Conservation (phyloP, 2,329 filamentous ascomycete genomes). For the Aspergillus quadrilineatus region DNA sequence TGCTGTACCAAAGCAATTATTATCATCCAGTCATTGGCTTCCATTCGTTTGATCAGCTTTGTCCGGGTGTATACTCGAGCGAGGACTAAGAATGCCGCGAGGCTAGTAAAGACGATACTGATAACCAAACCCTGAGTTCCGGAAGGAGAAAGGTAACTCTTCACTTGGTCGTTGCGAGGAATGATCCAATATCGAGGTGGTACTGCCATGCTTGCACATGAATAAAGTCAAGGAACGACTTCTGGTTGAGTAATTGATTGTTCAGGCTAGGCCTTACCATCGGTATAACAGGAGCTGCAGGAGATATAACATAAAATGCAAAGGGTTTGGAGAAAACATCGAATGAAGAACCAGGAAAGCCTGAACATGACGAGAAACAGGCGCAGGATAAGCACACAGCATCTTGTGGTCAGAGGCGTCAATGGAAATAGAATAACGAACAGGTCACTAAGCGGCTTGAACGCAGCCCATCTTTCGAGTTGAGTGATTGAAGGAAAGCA, state of each 20-base stretch:
- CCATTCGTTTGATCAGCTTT: constrained; percentile 32
- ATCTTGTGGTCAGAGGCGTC: background rate
- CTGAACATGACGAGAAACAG: background rate
- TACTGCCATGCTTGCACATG: constrained; percentile 20
- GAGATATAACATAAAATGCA: background rate
- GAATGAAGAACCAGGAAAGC: background rate
- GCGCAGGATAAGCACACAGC: background rate
- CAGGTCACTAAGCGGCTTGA: constrained; percentile 12
- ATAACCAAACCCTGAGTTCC: constrained; percentile 28
- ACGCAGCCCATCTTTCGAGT: constrained; percentile 22
- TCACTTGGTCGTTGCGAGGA: constrained; percentile 19
- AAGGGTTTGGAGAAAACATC: background rate
- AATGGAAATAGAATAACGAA: constrained; percentile 13
- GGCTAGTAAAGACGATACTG: constrained; percentile 33
- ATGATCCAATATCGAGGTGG: constrained; percentile 19
- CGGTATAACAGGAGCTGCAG: background rate
- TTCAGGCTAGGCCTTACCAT: background rate
- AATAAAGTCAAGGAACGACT: background rate
- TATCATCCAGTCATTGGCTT: constrained; percentile 40
- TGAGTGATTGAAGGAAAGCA: constrained; percentile 18
- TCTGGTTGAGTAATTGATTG: background rate
- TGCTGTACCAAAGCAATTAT: constrained; percentile 32
- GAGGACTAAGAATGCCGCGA: constrained; percentile 32
- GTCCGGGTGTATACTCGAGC: constrained; percentile 35
- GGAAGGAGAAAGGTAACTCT: constrained; percentile 25